A percentile compares a stretch with the other conserved stretches of the same genome.
These are phyloP conservation scores for Thelephora terrestris DNA, from an alignment of 1,284 basidiomycete genomes.

Conservation along the genomic window DNA sequence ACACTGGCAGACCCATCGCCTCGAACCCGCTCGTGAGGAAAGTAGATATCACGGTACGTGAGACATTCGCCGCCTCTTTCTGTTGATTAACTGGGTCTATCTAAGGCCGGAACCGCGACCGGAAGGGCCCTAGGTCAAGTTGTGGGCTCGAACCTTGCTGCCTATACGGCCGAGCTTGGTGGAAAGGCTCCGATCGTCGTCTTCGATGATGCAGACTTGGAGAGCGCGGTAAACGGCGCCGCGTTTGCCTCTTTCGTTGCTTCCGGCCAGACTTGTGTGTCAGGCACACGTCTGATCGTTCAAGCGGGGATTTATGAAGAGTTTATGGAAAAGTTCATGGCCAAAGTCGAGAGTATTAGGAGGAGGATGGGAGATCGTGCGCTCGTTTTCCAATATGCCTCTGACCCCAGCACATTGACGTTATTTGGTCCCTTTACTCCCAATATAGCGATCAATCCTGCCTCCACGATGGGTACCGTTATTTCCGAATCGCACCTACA, in stretches of 20 bases:
- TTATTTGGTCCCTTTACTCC: not conserved
- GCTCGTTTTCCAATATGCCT: conserved; percentile 6
- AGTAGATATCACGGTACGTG: conserved; percentile 69
- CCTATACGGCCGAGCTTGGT: conserved; percentile 73
- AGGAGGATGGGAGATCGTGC: conserved; percentile 66
- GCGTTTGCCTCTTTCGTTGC: conserved; percentile 79
- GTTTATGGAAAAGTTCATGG: conserved; percentile 53
- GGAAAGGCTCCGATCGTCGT: conserved; percentile 76
- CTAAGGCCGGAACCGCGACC: conserved; percentile 66
- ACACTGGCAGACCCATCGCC: conserved; percentile 54
- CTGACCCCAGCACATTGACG: not conserved
- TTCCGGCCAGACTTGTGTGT: conserved; percentile 79
- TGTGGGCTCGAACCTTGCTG: conserved; percentile 61
- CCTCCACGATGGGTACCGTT: conserved; percentile 67
- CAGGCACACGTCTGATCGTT: conserved; percentile 64
- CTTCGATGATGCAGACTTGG: conserved; percentile 65
- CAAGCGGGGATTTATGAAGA: conserved; percentile 57
- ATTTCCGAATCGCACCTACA: conserved; percentile 56
- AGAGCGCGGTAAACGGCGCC: conserved; percentile 63
- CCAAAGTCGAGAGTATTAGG: conserved; percentile 53
- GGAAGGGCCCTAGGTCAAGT: conserved; percentile 61
- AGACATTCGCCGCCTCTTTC: not conserved
- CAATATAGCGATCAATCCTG: conserved; percentile 50
- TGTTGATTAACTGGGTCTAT: conserved; percentile 1
- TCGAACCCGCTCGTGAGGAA: conserved; percentile 60